A percentile compares a stretch with the other conserved stretches of the same genome.
Evolutionary conservation across 192 early-diverging fungal genomes (phyloP).

Genomic region (Backusella tuberculispora): DNA sequence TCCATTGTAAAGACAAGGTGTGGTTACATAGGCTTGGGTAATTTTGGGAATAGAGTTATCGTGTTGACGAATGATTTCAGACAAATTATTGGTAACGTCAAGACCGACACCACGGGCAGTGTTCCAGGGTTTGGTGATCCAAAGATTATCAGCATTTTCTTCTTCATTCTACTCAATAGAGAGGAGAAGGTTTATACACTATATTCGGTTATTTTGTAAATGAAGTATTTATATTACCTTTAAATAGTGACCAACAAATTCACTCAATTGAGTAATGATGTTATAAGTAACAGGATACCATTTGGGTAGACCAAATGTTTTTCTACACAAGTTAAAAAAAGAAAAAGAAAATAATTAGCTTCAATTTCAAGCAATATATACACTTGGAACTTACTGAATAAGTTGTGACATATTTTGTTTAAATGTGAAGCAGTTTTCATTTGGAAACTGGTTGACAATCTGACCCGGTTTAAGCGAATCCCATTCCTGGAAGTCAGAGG

Average conservation of each 20-base stretch:
- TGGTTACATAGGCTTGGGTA: conserved; percentile 48
- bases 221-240: not conserved
- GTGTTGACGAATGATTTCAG: conserved; percentile 46
- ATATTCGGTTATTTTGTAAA: not conserved
- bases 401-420: conserved; percentile 48
- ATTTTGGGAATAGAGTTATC: conserved; percentile 49
- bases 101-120: conserved; percentile 48
- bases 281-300: conserved; percentile 53
- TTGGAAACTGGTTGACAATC: conserved; percentile 49
- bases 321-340: not conserved
- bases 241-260: conserved; percentile 49
- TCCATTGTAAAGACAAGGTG: conserved; percentile 51
- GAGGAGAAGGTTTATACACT: not conserved
- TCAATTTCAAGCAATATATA: not conserved
- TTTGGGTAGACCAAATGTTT: conserved; percentile 16
- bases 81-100: conserved; percentile 41
- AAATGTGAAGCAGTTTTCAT: conserved; percentile 49
- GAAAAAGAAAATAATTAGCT: not conserved
- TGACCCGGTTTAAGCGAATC: conserved; percentile 43
- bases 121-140: conserved; percentile 54
- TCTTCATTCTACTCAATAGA: conserved; percentile 37
- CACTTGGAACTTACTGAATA: conserved; percentile 33
- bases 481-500: conserved; percentile 48
- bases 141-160: conserved; percentile 42
- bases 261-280: conserved; percentile 41